phyloP scores from a whole-genome alignment of 2,329 filamentous ascomycete species.

The Neofusicoccum sp. region DNA sequence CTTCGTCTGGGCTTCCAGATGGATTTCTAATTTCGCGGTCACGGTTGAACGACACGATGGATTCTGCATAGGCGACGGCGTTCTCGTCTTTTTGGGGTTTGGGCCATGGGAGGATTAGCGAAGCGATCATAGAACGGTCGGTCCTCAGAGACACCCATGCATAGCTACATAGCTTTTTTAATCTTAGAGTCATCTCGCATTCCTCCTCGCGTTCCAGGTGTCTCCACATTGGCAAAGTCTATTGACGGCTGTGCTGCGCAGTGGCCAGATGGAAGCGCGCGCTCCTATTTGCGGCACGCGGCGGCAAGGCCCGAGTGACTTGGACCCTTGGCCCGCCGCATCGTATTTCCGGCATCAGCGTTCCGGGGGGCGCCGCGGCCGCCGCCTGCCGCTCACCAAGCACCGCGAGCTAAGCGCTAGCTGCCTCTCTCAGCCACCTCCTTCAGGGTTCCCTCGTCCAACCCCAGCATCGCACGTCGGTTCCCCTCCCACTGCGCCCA shows the following conservation, averaged over 20 bases:
- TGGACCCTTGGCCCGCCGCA: conserved; percentile 7
- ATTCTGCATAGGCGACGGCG: conserved; percentile 21
- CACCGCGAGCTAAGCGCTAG: conserved; percentile 5
- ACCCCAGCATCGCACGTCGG: conserved; percentile 28
- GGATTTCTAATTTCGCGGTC: background rate
- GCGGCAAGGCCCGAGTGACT: background rate
- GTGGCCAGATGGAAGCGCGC: background rate
- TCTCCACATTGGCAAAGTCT: background rate
- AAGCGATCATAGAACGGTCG: conserved; percentile 17
- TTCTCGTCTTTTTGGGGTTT: conserved; percentile 1
- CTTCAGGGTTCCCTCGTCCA: conserved; percentile 14
- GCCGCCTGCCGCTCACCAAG: background rate
- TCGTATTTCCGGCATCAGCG: background rate
- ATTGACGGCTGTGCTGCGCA: conserved; percentile 12
- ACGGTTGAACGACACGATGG: conserved; percentile 18
- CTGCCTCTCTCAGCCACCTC: conserved; percentile 11
- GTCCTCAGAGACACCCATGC: conserved; percentile 7
- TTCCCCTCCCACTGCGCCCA: conserved; percentile 78
- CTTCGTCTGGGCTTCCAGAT: background rate
- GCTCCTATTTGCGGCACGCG: conserved; percentile 9
- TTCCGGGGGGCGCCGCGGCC: background rate
- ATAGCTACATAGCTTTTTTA: conserved; percentile 5
- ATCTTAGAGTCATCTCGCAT: conserved; percentile 17
- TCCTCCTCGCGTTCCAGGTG: conserved; percentile 5
- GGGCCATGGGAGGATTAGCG: background rate